phyloP scores from a whole-genome alignment of 2,329 filamentous ascomycete species.

The Ampelomyces quisqualis region DNA sequence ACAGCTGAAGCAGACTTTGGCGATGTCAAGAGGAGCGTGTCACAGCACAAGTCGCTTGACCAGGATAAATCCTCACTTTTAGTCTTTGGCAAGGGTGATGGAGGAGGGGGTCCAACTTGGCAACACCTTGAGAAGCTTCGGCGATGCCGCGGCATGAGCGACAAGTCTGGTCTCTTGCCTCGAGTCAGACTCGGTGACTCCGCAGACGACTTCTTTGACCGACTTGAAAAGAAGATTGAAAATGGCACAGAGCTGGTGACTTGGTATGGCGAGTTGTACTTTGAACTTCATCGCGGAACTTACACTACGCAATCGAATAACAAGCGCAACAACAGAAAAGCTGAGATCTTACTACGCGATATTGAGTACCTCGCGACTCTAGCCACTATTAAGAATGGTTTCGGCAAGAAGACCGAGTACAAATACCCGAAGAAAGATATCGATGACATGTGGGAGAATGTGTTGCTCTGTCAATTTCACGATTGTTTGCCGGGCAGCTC shows the following conservation, averaged over 20 bases:
- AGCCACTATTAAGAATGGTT: constrained; percentile 69
- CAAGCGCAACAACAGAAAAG: constrained; percentile 87
- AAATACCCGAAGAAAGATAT: constrained; percentile 93
- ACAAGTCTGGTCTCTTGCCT: constrained; percentile 79
- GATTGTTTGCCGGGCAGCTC: constrained; percentile 93
- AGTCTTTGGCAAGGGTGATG: constrained; percentile 95
- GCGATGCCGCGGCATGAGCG: constrained; percentile 85
- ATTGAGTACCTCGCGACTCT: constrained; percentile 85
- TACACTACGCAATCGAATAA: constrained; percentile 98
- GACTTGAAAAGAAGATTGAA: constrained; percentile 73
- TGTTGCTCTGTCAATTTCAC: constrained; percentile 93
- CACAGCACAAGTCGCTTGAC: constrained; percentile 93
- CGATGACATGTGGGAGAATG: constrained; percentile 92
- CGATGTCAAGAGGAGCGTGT: constrained; percentile 84
- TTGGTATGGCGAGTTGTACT: constrained; percentile 98
- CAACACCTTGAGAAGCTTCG: constrained; percentile 93
- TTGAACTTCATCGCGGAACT: constrained; percentile 93
- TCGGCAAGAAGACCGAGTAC: constrained; percentile 56
- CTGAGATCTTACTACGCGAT: constrained; percentile 82
- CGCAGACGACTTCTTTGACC: constrained; percentile 92
- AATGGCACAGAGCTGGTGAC: constrained; percentile 74
- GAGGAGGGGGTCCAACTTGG: constrained; percentile 91
- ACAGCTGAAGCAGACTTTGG: constrained; percentile 93
- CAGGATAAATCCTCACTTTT: constrained; percentile 87
- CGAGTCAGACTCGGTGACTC: constrained; percentile 85